Evolutionary conservation across 2,329 filamentous ascomycete species (phyloP).

Genomic region (Beauveria sp.): DNA sequence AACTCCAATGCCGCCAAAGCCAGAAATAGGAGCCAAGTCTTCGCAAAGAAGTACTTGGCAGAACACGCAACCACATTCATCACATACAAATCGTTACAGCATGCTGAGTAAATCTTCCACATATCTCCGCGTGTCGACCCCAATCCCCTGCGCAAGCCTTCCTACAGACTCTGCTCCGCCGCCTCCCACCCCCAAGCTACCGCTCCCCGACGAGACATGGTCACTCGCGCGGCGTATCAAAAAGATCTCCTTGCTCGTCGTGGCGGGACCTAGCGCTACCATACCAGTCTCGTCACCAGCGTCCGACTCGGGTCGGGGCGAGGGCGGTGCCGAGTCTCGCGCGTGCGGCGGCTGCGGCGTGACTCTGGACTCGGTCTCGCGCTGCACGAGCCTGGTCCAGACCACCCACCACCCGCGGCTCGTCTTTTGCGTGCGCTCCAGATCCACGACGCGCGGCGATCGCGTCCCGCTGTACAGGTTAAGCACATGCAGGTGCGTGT

Average conservation of each 20-base stretch:
- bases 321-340: background rate
- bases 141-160: conserved; percentile 63
- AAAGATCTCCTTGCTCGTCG: conserved; percentile 51
- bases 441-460: conserved; percentile 30
- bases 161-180: conserved; percentile 37
- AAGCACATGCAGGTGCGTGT: conserved; percentile 57
- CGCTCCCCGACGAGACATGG: conserved; percentile 30
- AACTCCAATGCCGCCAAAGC: conserved; percentile 2
- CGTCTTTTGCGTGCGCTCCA: conserved; percentile 59
- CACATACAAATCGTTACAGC: conserved; percentile 18
- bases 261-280: conserved; percentile 13
- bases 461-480: conserved; percentile 44
- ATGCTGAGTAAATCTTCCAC: conserved; percentile 65
- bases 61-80: background rate
- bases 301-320: background rate
- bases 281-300: conserved; percentile 4
- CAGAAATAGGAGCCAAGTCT: background rate
- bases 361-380: conserved; percentile 2
- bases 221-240: conserved; percentile 54
- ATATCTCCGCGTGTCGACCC: conserved; percentile 68
- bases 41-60: background rate
- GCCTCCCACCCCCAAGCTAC: conserved; percentile 26
- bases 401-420: conserved; percentile 63
- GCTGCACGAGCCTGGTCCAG: conserved; percentile 49
- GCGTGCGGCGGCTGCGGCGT: conserved; percentile 7